phyloP scores from a whole-genome alignment of 139 green algal genomes.

The Chlamydomonas sp. region DNA sequence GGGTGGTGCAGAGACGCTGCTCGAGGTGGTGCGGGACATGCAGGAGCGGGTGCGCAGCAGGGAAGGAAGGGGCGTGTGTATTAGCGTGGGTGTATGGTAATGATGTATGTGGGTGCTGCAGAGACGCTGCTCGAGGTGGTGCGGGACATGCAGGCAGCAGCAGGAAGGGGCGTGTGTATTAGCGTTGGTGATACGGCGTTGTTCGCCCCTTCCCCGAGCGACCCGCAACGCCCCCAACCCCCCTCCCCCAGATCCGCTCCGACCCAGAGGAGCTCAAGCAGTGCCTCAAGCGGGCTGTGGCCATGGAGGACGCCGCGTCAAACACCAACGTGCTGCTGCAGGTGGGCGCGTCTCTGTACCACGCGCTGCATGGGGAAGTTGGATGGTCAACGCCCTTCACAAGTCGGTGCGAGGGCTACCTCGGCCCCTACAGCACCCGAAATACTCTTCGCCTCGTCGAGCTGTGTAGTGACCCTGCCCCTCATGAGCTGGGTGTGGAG shows the following conservation, averaged over 20 bases:
- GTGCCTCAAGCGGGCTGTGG: conserved; percentile 27
- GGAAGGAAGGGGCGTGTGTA: too few species aligned
- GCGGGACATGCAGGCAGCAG: background rate
- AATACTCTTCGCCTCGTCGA: too few species aligned
- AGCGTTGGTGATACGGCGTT: too few species aligned
- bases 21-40: background rate
- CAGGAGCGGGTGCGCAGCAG: background rate
- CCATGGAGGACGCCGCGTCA: conserved; percentile 16
- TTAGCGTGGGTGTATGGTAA: too few species aligned
- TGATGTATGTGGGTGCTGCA: too few species aligned
- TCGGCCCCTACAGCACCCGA: too few species aligned
- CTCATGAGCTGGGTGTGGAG: too few species aligned
- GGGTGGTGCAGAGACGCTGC: too few species aligned
- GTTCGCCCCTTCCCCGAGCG: too few species aligned
- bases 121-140: background rate
- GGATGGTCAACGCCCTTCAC: background rate
- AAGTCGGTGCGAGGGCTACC: too few species aligned
- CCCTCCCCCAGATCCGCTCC: background rate
- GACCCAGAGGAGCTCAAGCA: conserved; percentile 33
- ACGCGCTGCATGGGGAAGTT: background rate
- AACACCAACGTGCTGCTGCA: conserved; percentile 38
- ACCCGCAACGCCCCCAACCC: background rate
- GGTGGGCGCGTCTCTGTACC: background rate
- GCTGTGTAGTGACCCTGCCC: too few species aligned
- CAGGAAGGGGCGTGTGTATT: too few species aligned